Percentiles rank a stretch among this genome's conserved stretches.
Conservation (phyloP, 208 protist genomes). For the Porcisia hertigi region DNA sequence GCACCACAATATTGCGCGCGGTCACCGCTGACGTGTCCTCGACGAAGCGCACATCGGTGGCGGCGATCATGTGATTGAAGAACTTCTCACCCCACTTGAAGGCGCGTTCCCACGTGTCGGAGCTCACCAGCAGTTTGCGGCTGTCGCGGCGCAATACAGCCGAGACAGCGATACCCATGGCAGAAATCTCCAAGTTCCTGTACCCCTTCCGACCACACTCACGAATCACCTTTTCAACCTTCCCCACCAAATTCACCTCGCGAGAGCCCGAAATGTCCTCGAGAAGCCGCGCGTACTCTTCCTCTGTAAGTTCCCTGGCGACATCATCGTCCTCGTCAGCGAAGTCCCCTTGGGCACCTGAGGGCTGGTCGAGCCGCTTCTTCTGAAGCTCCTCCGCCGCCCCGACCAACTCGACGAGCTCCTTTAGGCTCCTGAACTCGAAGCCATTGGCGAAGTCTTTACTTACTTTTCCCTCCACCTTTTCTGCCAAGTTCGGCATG, state of each 20-base stretch:
- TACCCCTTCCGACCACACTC: slow-evolving; percentile 49
- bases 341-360: slow-evolving; percentile 39
- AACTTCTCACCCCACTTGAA: slow-evolving; percentile 37
- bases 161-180: slow-evolving; percentile 48
- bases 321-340: slow-evolving; percentile 36
- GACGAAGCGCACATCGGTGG: slow-evolving; percentile 41
- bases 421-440: slow-evolving; percentile 62
- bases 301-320: slow-evolving; percentile 27
- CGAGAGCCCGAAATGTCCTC: slow-evolving; percentile 24
- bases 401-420: slow-evolving; percentile 41
- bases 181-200: slow-evolving; percentile 49
- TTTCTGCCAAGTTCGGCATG: slow-evolving; percentile 50
- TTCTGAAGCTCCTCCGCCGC: slow-evolving; percentile 29
- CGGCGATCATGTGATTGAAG: slow-evolving; percentile 41
- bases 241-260: slow-evolving; percentile 47
- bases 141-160: slow-evolving; percentile 53
- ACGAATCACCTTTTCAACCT: slow-evolving; percentile 41
- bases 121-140: slow-evolving; percentile 45
- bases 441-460: slow-evolving; percentile 45
- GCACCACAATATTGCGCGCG: slow-evolving; percentile 42
- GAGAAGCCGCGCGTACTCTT: slow-evolving; percentile 31
- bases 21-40: slow-evolving; percentile 35
- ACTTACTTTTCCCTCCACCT: slow-evolving; percentile 42
- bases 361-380: slow-evolving; percentile 37
- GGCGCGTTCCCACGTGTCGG: slow-evolving; percentile 53